phyloP scores from a whole-genome alignment of 768 basidiomycete genomes.

The Lactarius sanguifluus region DNA sequence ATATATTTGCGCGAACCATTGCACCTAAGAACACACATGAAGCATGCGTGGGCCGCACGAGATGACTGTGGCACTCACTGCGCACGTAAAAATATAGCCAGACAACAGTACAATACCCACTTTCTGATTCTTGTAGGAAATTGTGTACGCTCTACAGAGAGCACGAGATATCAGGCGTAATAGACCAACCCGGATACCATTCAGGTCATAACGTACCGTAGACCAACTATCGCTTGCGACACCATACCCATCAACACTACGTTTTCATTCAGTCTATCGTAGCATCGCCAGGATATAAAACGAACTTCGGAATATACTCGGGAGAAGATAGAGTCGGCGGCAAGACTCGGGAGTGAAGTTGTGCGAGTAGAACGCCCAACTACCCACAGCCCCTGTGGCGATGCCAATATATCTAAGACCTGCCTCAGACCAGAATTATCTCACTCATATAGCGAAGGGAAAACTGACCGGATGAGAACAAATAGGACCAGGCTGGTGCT shows the following conservation, averaged over 20 bases:
- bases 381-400: conserved; percentile 47
- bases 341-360: conserved; percentile 50
- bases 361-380: conserved; percentile 55
- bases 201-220: conserved; percentile 44
- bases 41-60: no score
- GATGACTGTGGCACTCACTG: conserved; percentile 42
- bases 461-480: conserved; percentile 13
- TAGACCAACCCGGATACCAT: neutral
- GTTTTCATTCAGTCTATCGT: conserved; percentile 9
- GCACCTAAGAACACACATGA: conserved; percentile 37
- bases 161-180: neutral
- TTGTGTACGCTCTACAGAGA: conserved; percentile 51
- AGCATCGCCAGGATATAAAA: neutral
- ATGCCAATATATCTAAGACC: conserved; percentile 45
- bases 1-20: conserved; percentile 58
- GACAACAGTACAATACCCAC: conserved; percentile 45
- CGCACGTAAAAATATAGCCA: conserved; percentile 45
- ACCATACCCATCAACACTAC: conserved; percentile 61
- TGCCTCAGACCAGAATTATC: neutral
- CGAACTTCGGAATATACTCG: conserved; percentile 63
- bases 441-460: neutral
- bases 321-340: conserved; percentile 47
- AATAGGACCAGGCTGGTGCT: conserved; percentile 16
- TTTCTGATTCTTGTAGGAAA: conserved; percentile 46
- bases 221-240: conserved; percentile 62